Percentiles rank a stretch among this genome's conserved stretches.
Evolutionary conservation across 78 protist genomes (phyloP).

Genomic region (Chrysochromulina parva): DNA sequence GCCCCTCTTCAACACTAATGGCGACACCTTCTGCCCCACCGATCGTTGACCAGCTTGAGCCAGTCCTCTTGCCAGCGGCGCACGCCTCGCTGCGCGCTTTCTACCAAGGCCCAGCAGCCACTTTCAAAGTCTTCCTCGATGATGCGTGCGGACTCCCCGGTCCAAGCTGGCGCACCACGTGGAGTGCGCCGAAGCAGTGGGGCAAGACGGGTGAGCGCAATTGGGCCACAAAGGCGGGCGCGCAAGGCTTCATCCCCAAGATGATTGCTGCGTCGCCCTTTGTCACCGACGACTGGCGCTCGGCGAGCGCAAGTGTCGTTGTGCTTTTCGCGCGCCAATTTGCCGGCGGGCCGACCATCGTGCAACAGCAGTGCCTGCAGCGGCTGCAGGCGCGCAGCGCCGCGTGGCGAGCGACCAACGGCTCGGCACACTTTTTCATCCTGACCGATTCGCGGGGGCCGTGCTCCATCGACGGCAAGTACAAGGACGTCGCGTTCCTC

Average conservation of each 20-base stretch:
- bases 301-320: not conserved
- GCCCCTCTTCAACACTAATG: no score
- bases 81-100: no score
- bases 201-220: no score
- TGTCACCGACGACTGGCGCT: not conserved
- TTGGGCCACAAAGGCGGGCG: not conserved
- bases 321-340: not conserved
- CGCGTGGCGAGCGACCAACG: not conserved
- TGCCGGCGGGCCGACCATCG: not conserved
- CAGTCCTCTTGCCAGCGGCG: no score
- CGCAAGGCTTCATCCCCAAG: not conserved
- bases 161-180: no score
- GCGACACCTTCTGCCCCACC: no score
- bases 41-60: no score
- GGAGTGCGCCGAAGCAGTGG: no score
- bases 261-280: not conserved
- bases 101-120: no score
- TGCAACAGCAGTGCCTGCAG: not conserved
- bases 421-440: not conserved
- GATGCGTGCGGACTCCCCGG: no score
- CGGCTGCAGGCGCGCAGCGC: not conserved
- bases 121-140: no score
- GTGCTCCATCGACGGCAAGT: not conserved
- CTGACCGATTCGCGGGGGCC: not conserved
- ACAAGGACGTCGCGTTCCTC: not conserved